phyloP scores from a whole-genome alignment of 2,329 filamentous ascomycete genomes.

The Nothophaeocryptopus gaeumannii region DNA sequence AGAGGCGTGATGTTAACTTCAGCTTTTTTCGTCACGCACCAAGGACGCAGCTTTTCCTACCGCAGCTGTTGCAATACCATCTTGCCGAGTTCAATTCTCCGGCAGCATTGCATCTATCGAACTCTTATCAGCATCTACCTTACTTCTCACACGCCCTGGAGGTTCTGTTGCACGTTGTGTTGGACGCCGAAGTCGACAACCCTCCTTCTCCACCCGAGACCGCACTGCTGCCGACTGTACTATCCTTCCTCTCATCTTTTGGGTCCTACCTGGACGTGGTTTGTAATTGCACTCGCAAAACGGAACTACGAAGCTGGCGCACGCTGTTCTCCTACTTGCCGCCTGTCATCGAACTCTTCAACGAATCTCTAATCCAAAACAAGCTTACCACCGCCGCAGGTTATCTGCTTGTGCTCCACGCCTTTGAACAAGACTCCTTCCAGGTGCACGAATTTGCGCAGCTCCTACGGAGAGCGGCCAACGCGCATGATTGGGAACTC shows the following conservation, averaged over 20 bases:
- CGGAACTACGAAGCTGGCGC: constrained; percentile 89
- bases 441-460: constrained; percentile 70
- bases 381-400: constrained; percentile 92
- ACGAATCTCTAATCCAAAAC: constrained; percentile 80
- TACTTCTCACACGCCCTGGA: constrained; percentile 95
- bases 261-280: constrained; percentile 90
- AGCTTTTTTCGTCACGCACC: constrained; percentile 86
- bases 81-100: constrained; percentile 72
- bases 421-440: constrained; percentile 53
- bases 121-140: constrained; percentile 79
- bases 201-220: constrained; percentile 43
- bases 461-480: constrained; percentile 74
- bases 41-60: constrained; percentile 89
- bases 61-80: constrained; percentile 78
- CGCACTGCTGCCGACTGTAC: constrained; percentile 50
- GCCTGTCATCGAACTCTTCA: constrained; percentile 85
- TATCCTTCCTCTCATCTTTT: constrained; percentile 55
- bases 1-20: constrained; percentile 86
- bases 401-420: constrained; percentile 92
- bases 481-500: constrained; percentile 87
- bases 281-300: constrained; percentile 95
- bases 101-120: constrained; percentile 76
- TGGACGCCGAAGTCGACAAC: constrained; percentile 91
- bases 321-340: constrained; percentile 90
- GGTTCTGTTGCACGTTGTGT: constrained; percentile 83